Evolutionary conservation across 1,139 yeast genomes (phyloP).

Genomic region (Protomyces inouyei): DNA sequence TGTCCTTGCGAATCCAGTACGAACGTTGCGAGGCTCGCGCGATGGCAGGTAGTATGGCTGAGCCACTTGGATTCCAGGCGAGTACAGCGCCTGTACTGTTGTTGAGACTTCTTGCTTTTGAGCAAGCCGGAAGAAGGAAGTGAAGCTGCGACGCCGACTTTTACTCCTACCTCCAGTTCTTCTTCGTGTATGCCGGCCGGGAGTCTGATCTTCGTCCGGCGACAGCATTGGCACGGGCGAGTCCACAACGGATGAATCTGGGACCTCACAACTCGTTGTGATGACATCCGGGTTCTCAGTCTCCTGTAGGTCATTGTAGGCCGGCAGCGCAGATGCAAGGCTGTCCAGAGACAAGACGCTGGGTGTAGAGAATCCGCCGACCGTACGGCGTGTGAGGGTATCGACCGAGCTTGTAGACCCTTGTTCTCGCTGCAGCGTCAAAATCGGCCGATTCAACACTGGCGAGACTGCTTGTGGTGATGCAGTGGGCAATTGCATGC

Average conservation of each 20-base stretch:
- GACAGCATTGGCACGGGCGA: neutral
- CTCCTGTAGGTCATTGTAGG: neutral
- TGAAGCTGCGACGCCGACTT: neutral
- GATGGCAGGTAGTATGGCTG: neutral
- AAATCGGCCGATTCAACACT: neutral
- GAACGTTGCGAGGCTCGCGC: neutral
- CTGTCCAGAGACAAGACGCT: neutral
- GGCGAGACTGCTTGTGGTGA: neutral
- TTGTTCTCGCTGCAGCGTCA: neutral
- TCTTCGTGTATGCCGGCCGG: neutral
- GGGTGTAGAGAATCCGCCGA: neutral
- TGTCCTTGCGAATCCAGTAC: neutral
- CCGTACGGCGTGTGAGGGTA: neutral
- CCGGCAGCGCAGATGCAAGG: neutral
- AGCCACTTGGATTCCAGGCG: neutral
- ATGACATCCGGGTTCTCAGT: slow-evolving; percentile 21
- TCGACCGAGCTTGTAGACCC: neutral
- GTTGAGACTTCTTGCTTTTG: neutral
- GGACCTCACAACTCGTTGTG: slow-evolving; percentile 20
- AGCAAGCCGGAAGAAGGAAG: neutral
- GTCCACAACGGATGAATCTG: neutral
- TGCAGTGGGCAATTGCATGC: neutral
- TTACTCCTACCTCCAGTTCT: neutral
- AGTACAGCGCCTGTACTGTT: neutral
- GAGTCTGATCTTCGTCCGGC: slow-evolving; percentile 2